Evolutionary conservation across 2,329 filamentous ascomycete species (phyloP), one percentile per base, ranked within the genome.

Genomic region (Aspergillus sp.): DNA sequence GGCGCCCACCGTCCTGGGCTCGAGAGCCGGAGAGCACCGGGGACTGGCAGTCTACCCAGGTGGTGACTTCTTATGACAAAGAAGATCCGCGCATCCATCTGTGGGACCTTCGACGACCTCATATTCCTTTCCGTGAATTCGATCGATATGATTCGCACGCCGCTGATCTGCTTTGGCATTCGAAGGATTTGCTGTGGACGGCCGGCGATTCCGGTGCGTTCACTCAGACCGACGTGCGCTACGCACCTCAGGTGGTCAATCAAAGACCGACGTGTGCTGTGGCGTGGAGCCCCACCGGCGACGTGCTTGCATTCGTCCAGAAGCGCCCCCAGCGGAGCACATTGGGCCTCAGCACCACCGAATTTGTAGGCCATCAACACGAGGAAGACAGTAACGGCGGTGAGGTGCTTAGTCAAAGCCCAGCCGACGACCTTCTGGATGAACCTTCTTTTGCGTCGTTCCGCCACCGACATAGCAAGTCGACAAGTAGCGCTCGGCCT

Each of bases 131-230:
- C 66, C 80, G 84, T 47, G 85, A 87, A 67, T 80, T 88, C 62
- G 79, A 82, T 67, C 81, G 81, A 57, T 84, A 85, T 66, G 75
- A 80, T 52, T 80, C 78, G 5, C 79, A 82, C 16, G 81, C 85
- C 20, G 82, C 84, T 24, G 86, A 88, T 65, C 75, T 89, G 70
- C 77, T 88, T 16, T 89, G 81, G 86, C 84, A 85, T 66, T 86
- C 85, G 54, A 84, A 85, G 71, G 85, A 88, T 69, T 75, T 86
- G 6, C 75, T 89, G 42, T 89, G 86, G 86, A 87, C 85, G 12
- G 86, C 87, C 47, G 85, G 84, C 6, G 80, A 82, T 51, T 82
- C 85, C 60, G 86, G 86, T 14, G 78, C 82, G 10, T 88, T 89
- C 63, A 81, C 84, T 18, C 86, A 89, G 69, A 85, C 82, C 32